Evolutionary conservation across 805 yeast genomes (phyloP).

Genomic region (Suhomyces xylopsoci): DNA sequence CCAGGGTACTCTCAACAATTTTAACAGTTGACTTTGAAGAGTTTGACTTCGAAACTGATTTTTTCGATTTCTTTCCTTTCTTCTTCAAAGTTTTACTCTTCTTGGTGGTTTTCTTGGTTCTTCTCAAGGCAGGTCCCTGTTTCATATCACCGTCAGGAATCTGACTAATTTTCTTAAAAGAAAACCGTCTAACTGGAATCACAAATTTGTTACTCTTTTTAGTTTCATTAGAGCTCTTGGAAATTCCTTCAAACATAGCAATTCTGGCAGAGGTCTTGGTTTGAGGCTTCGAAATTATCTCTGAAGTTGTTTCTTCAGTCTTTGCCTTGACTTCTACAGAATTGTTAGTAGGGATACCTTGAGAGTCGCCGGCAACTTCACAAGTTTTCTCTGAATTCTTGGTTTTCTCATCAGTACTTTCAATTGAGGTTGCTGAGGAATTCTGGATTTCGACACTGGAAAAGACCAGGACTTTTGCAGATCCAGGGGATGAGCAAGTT

Average conservation of each 20-base stretch:
- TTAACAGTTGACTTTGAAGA: not conserved
- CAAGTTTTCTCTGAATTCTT: not conserved
- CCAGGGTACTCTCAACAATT: not conserved
- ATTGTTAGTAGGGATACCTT: not conserved
- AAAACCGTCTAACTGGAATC: not conserved
- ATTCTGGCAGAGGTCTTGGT: not conserved
- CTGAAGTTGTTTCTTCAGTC: not conserved
- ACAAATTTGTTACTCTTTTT: not conserved
- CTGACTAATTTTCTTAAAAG: not conserved
- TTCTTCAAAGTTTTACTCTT: not conserved
- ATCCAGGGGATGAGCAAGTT: not conserved
- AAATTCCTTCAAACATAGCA: not conserved
- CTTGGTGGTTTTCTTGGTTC: not conserved
- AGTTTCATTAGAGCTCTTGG: not conserved
- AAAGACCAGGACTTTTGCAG: not conserved
- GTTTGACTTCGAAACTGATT: not conserved
- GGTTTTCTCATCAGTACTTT: not conserved
- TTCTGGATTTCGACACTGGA: not conserved
- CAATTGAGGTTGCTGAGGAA: not conserved
- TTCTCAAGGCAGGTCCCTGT: not conserved
- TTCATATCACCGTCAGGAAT: not conserved
- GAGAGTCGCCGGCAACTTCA: not conserved
- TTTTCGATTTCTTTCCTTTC: not conserved
- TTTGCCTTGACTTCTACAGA: not conserved
- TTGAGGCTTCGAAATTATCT: not conserved